Conservation (phyloP, 2,329 filamentous ascomycete genomes). For the Verticillium isaacii region DNA sequence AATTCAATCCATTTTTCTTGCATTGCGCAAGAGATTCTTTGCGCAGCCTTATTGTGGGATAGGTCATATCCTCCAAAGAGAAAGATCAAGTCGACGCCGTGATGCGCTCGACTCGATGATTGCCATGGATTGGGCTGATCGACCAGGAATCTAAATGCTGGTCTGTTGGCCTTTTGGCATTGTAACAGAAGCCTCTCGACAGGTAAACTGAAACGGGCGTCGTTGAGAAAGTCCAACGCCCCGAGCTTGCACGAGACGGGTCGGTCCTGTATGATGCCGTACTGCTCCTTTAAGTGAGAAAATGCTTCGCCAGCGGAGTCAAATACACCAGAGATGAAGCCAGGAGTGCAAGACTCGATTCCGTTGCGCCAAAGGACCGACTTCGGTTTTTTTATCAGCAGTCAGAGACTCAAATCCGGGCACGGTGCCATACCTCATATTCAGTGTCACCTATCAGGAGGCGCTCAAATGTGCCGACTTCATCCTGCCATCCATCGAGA, state of each 20-base stretch:
- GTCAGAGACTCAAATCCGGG: neutral
- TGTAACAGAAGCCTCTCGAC: constrained; percentile 10
- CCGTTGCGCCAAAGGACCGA: constrained; percentile 39
- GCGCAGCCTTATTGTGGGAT: constrained; percentile 25
- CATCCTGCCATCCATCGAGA: constrained; percentile 29
- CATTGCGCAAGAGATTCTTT: constrained; percentile 27
- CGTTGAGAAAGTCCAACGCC: constrained; percentile 31
- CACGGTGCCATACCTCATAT: constrained; percentile 26
- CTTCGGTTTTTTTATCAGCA: constrained; percentile 15
- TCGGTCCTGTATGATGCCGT: constrained; percentile 33
- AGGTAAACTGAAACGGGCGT: constrained; percentile 24
- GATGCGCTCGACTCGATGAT: constrained; percentile 36
- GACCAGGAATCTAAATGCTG: constrained; percentile 32
- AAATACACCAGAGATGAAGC: constrained; percentile 28
- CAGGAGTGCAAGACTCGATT: constrained; percentile 27
- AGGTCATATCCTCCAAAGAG: constrained; percentile 36
- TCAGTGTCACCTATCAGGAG: constrained; percentile 37
- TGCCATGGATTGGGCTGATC: constrained; percentile 44
- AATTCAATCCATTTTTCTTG: constrained; percentile 35
- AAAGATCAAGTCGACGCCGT: constrained; percentile 40
- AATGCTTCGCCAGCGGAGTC: constrained; percentile 20
- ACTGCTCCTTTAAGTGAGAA: constrained; percentile 28
- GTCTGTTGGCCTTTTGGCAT: constrained; percentile 15
- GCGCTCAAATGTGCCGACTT: constrained; percentile 23
- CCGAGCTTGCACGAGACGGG: constrained; percentile 33